Base-by-base conservation (phyloP, 306 rosid species). In the Ormosia emarginata region DNA sequence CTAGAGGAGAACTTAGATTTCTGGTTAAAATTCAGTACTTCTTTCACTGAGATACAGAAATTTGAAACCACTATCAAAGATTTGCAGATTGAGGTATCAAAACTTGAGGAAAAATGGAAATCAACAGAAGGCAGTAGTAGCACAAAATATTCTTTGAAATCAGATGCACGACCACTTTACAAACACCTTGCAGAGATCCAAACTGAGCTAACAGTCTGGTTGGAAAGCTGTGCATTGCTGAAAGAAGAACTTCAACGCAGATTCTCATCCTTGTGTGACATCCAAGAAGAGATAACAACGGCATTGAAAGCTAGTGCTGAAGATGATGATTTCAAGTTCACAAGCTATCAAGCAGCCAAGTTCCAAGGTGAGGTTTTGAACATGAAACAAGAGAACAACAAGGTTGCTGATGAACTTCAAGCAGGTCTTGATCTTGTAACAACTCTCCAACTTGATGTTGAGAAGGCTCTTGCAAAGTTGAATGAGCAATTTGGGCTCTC, bases 311-410 rank as follows among this genome's bases (percentile, higher is more conserved):
- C 85, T 7, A 88, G 98, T 58, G 98, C 98, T 0, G 95, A 90
- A 75, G 94, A 89, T 30, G 92, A 92, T 2, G 94, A 90, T 11
- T 89, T 92, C 89, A 79, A 77, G 75, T 94, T 94, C 78, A 92
- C 98, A 7, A 94, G 94, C 87, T 89, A 89, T 85, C 98, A 94
- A 88, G 98, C 97, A 43, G 98, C 98, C 53, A 92, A 94, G 88
- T 94, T 92, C 79, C 95, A 92, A 84, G 98, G 98, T 7, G 98
- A 94, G 86, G 79, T 94, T 66, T 67, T 94, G 89, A 94, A 94
- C 85, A 94, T 94, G 98, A 94, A 92, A 76, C 97, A 94, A 82
- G 98, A 90, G 86, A 94, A 94, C 75, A 84, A 94, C 87, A 90
- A 57, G 85, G 97, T 92, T 62, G 97, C 83, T 6, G 90, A 88